phyloP scores from a whole-genome alignment of 1,139 yeast genomes.

The Kluyveromyces sp. region DNA sequence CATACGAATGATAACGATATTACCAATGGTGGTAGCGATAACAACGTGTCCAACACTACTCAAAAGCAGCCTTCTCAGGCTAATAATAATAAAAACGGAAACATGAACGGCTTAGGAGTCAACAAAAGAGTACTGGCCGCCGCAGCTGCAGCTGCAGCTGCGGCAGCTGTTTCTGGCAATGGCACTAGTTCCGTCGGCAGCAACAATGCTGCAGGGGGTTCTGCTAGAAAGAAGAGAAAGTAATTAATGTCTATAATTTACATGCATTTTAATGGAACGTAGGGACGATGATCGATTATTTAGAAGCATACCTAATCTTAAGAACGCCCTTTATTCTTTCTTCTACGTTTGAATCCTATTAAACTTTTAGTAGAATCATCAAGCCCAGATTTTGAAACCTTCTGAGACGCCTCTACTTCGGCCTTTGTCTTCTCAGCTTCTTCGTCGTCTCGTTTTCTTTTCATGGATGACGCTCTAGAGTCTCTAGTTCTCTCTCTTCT shows the following conservation, averaged over 20 bases:
- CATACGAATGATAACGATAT: conserved; percentile 75
- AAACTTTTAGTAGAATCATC: conserved; percentile 53
- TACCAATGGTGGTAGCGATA: conserved; percentile 25
- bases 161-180: conserved; percentile 26
- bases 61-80: conserved; percentile 20
- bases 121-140: conserved; percentile 32
- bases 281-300: background rate
- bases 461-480: conserved; percentile 38
- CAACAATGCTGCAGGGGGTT: conserved; percentile 21
- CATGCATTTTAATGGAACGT: conserved; percentile 1
- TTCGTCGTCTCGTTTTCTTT: conserved; percentile 33
- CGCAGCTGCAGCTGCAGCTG: conserved; percentile 34
- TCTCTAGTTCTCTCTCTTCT: conserved; percentile 63
- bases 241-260: conserved; percentile 8
- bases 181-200: conserved; percentile 13
- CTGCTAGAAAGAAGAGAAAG: conserved; percentile 27
- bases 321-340: conserved; percentile 38
- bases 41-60: conserved; percentile 18
- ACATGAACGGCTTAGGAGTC: conserved; percentile 31
- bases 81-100: conserved; percentile 19
- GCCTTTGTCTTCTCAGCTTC: background rate
- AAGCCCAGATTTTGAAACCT: conserved; percentile 33
- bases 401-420: background rate
- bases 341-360: conserved; percentile 64
- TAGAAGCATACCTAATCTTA: background rate